Conservation (phyloP, 2,329 filamentous ascomycete genomes). For the Coccinonectria pachysandricola region DNA sequence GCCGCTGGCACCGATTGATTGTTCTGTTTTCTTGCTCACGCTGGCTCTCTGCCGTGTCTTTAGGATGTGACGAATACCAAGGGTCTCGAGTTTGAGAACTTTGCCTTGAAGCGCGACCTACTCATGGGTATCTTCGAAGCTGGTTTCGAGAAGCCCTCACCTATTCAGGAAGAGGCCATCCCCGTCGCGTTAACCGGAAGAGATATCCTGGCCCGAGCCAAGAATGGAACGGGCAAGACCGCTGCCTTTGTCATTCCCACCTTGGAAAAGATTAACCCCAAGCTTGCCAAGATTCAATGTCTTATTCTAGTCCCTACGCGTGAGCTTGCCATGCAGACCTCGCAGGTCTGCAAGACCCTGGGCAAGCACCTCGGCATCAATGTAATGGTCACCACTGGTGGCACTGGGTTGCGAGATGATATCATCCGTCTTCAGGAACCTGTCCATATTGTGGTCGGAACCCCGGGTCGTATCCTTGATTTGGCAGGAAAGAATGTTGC, state of each 20-base stretch:
- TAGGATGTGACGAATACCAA: constrained; percentile 98
- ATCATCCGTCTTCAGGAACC: constrained; percentile 90
- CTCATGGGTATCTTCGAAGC: constrained; percentile 99
- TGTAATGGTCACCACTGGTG: constrained; percentile 98
- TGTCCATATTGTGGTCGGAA: constrained; percentile 96
- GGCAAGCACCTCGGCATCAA: constrained; percentile 96
- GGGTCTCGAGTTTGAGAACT: constrained; percentile 95
- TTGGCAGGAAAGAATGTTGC: constrained; percentile 93
- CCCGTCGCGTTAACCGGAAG: constrained; percentile 90
- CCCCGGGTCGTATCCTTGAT: constrained; percentile 91
- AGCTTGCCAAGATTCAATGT: constrained; percentile 91
- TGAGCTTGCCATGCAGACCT: constrained; percentile 96
- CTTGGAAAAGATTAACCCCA: constrained; percentile 92
- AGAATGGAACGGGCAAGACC: constrained; percentile 98
- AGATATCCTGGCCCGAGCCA: constrained; percentile 91
- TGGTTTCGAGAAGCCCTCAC: constrained; percentile 96
- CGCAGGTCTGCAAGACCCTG: constrained; percentile 96
- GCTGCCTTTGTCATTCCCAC: constrained; percentile 95
- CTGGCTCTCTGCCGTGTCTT: no score
- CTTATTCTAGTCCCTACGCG: constrained; percentile 92
- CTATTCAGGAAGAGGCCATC: constrained; percentile 98
- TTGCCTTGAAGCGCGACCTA: constrained; percentile 85
- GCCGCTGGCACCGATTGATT: constrained; percentile 4
- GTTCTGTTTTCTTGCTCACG: no score
- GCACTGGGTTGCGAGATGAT: constrained; percentile 89